Evolutionary conservation across 2,329 filamentous ascomycete species (phyloP).

Genomic region (Rhexocercosporidium sp.): DNA sequence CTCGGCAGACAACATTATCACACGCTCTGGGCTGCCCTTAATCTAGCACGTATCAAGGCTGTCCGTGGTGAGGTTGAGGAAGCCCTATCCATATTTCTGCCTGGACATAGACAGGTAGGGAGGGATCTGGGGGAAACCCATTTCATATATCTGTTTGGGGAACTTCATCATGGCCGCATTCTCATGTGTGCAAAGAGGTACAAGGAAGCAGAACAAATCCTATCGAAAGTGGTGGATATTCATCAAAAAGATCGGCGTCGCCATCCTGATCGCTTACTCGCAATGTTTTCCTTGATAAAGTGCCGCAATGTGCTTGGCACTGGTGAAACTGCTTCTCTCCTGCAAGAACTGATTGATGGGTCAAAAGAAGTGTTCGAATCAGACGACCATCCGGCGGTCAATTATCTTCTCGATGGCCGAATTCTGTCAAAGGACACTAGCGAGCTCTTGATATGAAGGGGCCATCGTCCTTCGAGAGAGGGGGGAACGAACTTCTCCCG

Average conservation of each 20-base stretch:
- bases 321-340: conserved; percentile 12
- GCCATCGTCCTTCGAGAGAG: no score
- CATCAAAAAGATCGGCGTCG: conserved; percentile 4
- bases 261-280: conserved; percentile 19
- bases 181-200: conserved; percentile 14
- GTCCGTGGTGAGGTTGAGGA: conserved; percentile 5
- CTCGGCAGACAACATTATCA: conserved; percentile 16
- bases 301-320: conserved; percentile 18
- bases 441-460: conserved; percentile 11
- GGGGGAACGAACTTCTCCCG: no score
- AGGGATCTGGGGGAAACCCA: conserved; percentile 11
- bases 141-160: conserved; percentile 16
- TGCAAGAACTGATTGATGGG: conserved; percentile 16
- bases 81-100: conserved; percentile 9
- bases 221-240: conserved; percentile 12
- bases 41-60: conserved; percentile 15
- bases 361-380: conserved; percentile 17
- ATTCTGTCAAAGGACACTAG: conserved; percentile 16
- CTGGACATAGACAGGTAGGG: conserved; percentile 8
- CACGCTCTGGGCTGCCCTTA: conserved; percentile 15
- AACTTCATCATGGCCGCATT: conserved; percentile 16
- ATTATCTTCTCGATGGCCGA: conserved; percentile 12
- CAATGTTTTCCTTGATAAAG: conserved; percentile 21
- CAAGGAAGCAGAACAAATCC: conserved; percentile 9
- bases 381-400: conserved; percentile 20